These are phyloP conservation scores for Carex cristatella DNA, from an alignment of 176 grass and related monocot genomes.

Conservation along the genomic window DNA sequence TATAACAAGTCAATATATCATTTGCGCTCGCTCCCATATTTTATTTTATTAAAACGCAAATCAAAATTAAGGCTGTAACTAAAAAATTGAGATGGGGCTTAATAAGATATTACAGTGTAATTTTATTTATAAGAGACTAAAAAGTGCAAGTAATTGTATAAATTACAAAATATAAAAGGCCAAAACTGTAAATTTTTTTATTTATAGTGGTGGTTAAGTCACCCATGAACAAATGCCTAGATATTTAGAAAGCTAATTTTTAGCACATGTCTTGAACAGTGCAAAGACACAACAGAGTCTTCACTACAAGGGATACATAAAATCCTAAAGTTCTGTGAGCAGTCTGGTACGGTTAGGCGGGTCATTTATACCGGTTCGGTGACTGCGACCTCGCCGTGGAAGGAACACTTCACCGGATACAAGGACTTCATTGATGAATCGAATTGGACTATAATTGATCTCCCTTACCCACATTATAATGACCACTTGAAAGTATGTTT, in stretches of 20 bases:
- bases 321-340: constrained; percentile 51
- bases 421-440: constrained; percentile 48
- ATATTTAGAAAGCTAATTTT: background rate
- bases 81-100: too few species aligned
- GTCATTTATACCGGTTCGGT: constrained; percentile 66
- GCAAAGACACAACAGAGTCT: constrained; percentile 41
- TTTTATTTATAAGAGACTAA: too few species aligned
- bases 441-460: constrained; percentile 42
- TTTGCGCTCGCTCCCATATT: too few species aligned
- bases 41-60: too few species aligned
- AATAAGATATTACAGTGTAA: too few species aligned
- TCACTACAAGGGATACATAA: constrained; percentile 32
- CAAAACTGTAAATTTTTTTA: too few species aligned
- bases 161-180: too few species aligned
- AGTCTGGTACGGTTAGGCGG: constrained; percentile 45
- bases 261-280: constrained; percentile 23
- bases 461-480: constrained; percentile 39
- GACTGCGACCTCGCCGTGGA: constrained; percentile 39
- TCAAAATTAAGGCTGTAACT: too few species aligned
- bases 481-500: constrained; percentile 26
- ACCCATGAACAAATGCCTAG: background rate
- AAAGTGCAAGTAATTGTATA: too few species aligned
- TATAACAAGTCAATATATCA: too few species aligned
- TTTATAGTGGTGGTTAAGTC: too few species aligned
- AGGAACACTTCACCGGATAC: constrained; percentile 41